Evolutionary conservation across 306 rosid genomes (phyloP).

Genomic region (Hippophae tibetana): DNA sequence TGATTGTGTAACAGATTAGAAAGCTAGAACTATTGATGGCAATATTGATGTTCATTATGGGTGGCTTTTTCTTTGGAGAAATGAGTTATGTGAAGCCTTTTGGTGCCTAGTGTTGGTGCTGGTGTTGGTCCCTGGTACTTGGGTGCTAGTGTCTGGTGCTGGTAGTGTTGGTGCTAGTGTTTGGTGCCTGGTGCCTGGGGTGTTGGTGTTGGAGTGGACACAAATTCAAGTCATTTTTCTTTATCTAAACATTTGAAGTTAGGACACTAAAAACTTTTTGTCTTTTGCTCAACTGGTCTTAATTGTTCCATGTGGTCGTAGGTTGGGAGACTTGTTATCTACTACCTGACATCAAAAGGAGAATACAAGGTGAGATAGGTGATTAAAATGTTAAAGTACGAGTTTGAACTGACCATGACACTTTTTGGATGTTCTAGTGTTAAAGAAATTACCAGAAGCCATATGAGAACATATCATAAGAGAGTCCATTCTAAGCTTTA

Average conservation of each 20-base stretch:
- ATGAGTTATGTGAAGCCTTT: constrained; percentile 76
- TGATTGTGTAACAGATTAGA: constrained; percentile 30
- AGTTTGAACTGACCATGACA: constrained; percentile 46
- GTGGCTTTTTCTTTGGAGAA: constrained; percentile 79
- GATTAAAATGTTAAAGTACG: constrained; percentile 41
- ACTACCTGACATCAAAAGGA: constrained; percentile 44
- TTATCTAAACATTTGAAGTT: too few relatives aligned
- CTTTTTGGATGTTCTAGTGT: constrained; percentile 41
- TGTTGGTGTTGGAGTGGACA: too few relatives aligned
- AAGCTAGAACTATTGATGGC: constrained; percentile 68
- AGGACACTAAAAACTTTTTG: neutral
- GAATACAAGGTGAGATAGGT: constrained; percentile 40
- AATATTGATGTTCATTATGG: constrained; percentile 52
- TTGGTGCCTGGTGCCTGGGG: too few relatives aligned
- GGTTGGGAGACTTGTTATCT: constrained; percentile 45
- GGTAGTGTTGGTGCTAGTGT: too few relatives aligned
- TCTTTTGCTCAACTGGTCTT: neutral
- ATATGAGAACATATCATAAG: constrained; percentile 32
- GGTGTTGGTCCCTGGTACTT: too few relatives aligned
- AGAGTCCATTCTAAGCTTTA: constrained; percentile 35
- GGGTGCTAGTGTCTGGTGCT: too few relatives aligned
- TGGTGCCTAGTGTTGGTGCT: constrained; percentile 7
- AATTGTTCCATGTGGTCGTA: constrained; percentile 8
- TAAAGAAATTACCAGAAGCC: constrained; percentile 39
- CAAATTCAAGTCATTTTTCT: too few relatives aligned